Base-by-base conservation (phyloP, 169 alveolate genomes). In the Plasmodium gonderi region DNA sequence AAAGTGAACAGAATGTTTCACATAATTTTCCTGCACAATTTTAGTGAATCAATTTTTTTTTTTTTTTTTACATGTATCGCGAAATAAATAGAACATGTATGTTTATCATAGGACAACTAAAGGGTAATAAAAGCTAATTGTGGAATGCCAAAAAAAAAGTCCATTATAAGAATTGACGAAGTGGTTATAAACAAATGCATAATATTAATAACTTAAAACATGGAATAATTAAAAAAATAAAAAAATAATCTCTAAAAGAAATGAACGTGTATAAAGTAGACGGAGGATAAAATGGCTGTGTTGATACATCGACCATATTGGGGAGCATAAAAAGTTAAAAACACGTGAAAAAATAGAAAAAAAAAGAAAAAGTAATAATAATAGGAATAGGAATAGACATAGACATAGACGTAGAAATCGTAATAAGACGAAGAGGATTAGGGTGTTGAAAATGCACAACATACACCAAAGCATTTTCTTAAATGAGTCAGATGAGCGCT, bases 401-500 rank as follows among this genome's bases (percentile, higher is more conserved):
- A 14, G 72, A 36, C 17, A 36, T 17, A 20, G 72, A 29, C 33
- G 72, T 14, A 14, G 72, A n/a, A n/a, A n/a, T n/a, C n/a, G n/a
- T n/a, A n/a, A n/a, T n/a, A n/a, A n/a, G n/a, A n/a, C n/a, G n/a
- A n/a, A n/a, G n/a, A n/a, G n/a, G n/a, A n/a, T n/a, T 36, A 60
- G 72, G 72, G 38, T 60, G 72, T 60, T 36, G 72, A 60, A 20
- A n/a, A 60, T n/a, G 72, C 40, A 60, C 72, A 60, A 60, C 17
- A 8, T n/a, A 14, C 72, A 60, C 72, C 38, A 36, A 60, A n/a
- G 9, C 72, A 60, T 29, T n/a, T n/a, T n/a, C n/a, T n/a, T n/a
- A n/a, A n/a, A n/a, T n/a, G n/a, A n/a, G n/a, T n/a, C n/a, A n/a
- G n/a, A n/a, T n/a, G n/a, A n/a, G n/a, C n/a, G n/a, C n/a, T n/a